Evolutionary conservation across 2,329 filamentous ascomycete genomes (phyloP), one percentile per base, ranked within the genome.

Genomic region (Clonostachys byssicola): DNA sequence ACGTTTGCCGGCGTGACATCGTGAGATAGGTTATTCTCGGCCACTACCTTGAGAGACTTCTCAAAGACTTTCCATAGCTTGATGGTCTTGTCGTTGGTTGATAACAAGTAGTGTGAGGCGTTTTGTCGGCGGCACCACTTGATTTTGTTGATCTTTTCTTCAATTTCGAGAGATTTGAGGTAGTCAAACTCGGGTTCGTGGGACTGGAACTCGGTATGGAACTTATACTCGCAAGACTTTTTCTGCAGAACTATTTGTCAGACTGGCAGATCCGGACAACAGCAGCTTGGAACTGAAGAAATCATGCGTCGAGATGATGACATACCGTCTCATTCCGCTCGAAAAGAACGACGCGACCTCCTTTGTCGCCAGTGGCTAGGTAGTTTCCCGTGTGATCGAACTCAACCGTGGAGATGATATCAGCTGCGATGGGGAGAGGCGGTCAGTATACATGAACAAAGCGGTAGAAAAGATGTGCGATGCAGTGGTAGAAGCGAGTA

Each of bases 91-190:
- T 99, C 94, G 67, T 99, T 99, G 59, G 94, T 99, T 40, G 94
- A 97, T 48, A 99, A 83, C 45, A 99, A 83, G 70, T 96, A 99
- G 74, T 99, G 94, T 47, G 94, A 97, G 52, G 92, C 89, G 77
- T 99, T 99, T 72, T 97, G 92, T 71, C 94, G 86, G 64, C 88
- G 86, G 70, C 94, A 99, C 94, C 94, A 99, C 72, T 97, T 99
- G 75, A 99, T 99, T 79, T 99, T 99, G 81, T 99, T 99, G 80
- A 99, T 99, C 77, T 99, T 99, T 73, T 99, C 94, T 79, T 99
- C 94, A 64, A 99, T 99, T 72, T 99, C 94, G 59, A 99, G 81
- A 34, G 94, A 99, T 73, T 99, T 99, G 56, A 99, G 83, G 68
- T 99, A 99, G 71, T 99, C 94, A 70, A 99, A 99, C 71, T 99